phyloP scores from a whole-genome alignment of 2,329 filamentous ascomycete genomes.

The Arthrobotrys sphaeroides region DNA sequence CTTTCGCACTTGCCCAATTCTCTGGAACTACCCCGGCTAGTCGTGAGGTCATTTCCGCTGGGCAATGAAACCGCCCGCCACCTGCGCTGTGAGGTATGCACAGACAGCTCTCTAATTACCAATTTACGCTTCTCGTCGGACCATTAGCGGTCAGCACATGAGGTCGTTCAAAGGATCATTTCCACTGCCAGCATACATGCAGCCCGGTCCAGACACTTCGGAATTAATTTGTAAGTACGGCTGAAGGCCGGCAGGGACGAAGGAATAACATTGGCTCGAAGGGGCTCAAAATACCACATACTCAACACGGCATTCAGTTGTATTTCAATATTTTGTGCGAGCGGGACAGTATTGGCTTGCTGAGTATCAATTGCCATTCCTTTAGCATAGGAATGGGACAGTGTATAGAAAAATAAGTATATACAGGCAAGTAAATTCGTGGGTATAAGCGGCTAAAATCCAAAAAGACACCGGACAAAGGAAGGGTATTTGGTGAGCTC shows the following conservation, averaged over 20 bases:
- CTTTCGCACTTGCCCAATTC: neutral
- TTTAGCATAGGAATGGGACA: neutral
- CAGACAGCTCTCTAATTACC: neutral
- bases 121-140: slow-evolving; percentile 3
- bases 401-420: neutral
- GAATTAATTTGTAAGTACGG: too few species aligned
- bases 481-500: neutral
- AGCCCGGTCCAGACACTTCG: too few species aligned
- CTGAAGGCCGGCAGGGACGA: neutral
- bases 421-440: neutral
- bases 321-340: neutral
- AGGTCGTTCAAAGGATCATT: neutral
- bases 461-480: neutral
- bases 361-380: neutral
- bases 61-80: slow-evolving; percentile 8
- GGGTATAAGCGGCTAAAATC: neutral
- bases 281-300: slow-evolving; percentile 2
- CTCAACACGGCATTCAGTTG: neutral
- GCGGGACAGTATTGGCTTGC: neutral
- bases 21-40: slow-evolving; percentile 3
- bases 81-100: neutral
- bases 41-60: slow-evolving; percentile 14
- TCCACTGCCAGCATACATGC: too few species aligned
- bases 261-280: neutral
- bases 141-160: neutral